A percentile compares a stretch with the other conserved stretches of the same genome.
These are phyloP conservation scores for Lentinula sp. DNA, from an alignment of 768 basidiomycete genomes.

Conservation along the genomic window DNA sequence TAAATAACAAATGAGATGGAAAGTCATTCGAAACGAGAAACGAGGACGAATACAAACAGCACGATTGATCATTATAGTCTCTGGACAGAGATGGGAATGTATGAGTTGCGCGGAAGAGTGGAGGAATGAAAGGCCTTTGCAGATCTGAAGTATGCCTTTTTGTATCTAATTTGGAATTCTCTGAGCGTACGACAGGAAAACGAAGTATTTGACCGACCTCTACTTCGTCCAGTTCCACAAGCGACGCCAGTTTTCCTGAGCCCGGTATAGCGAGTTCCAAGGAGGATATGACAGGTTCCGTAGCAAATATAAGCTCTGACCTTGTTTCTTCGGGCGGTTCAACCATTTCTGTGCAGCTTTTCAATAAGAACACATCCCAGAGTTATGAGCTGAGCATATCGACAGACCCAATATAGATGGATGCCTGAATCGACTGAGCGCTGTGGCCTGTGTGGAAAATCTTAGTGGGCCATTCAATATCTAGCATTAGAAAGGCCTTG, in stretches of 20 bases:
- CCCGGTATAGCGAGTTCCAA: slow-evolving; percentile 73
- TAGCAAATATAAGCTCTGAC: slow-evolving; percentile 85
- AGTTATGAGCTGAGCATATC: neutral
- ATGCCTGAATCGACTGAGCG: slow-evolving; percentile 81
- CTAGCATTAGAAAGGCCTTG: slow-evolving; percentile 1
- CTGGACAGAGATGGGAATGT: slow-evolving; percentile 85
- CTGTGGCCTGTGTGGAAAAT: slow-evolving; percentile 54
- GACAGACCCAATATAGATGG: slow-evolving; percentile 81
- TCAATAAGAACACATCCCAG: neutral
- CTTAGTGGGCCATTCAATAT: slow-evolving; percentile 5
- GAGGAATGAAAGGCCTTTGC: slow-evolving; percentile 85
- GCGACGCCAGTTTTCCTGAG: slow-evolving; percentile 43
- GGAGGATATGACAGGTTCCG: slow-evolving; percentile 83
- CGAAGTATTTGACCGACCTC: slow-evolving; percentile 59
- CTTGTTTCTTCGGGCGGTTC: slow-evolving; percentile 95
- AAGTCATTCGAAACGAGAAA: neutral
- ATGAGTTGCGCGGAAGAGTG: slow-evolving; percentile 90
- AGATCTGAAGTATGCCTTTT: slow-evolving; percentile 91
- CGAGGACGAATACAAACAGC: slow-evolving; percentile 47
- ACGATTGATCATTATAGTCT: slow-evolving; percentile 84
- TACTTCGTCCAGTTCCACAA: slow-evolving; percentile 91
- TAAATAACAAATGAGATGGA: neutral
- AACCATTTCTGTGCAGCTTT: slow-evolving; percentile 71
- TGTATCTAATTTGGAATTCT: slow-evolving; percentile 58
- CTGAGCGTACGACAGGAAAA: neutral